phyloP scores from a whole-genome alignment of 495 filamentous ascomycete species.

The Apodospora peruviana region DNA sequence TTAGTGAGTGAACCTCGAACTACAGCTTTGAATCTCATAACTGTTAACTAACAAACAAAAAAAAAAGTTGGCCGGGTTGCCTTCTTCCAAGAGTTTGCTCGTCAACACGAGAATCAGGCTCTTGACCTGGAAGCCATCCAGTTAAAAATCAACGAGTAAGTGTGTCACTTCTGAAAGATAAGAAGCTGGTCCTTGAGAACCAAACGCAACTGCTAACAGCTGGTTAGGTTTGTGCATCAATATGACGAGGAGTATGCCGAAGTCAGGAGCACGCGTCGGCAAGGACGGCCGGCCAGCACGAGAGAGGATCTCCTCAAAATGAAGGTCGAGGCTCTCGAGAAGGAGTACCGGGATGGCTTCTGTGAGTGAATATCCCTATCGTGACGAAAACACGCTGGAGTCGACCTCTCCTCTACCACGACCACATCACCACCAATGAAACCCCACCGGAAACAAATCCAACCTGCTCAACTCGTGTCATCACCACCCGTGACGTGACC shows the following conservation, averaged over 20 bases:
- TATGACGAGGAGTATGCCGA: slow-evolving; percentile 68
- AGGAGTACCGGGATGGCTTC: slow-evolving; percentile 80
- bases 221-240: slow-evolving; percentile 65
- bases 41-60: neutral
- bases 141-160: slow-evolving; percentile 57
- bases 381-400: too few species aligned
- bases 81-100: slow-evolving; percentile 63
- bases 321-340: slow-evolving; percentile 61
- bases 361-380: too few species aligned
- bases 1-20: slow-evolving; percentile 51
- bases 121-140: slow-evolving; percentile 56
- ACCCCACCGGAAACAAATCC: too few species aligned
- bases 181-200: neutral
- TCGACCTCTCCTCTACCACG: neutral
- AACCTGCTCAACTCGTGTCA: too few species aligned
- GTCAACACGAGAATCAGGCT: slow-evolving; percentile 45
- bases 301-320: slow-evolving; percentile 72
- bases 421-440: too few species aligned
- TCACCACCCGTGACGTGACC: too few species aligned
- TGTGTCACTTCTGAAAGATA: neutral
- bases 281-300: slow-evolving; percentile 73
- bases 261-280: slow-evolving; percentile 68
- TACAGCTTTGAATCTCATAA: neutral
- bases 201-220: neutral
- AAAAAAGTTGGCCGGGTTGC: slow-evolving; percentile 60